Conservation (phyloP, 768 basidiomycete genomes). For the Psilocybe azurescens region DNA sequence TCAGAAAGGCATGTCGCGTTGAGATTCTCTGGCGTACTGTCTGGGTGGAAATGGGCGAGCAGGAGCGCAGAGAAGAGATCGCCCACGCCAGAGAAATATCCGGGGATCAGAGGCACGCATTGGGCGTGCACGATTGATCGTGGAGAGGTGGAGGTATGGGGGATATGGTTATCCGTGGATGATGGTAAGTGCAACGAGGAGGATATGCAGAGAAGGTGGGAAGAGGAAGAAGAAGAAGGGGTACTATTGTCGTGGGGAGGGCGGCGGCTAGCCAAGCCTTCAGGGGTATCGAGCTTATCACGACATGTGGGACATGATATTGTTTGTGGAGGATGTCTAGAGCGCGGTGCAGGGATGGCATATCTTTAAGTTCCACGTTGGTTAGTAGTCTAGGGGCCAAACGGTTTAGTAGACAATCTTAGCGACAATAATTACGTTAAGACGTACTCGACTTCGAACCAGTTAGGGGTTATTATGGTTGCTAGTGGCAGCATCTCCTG, state of each 20-base stretch:
- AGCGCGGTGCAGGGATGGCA: slow-evolving; percentile 68
- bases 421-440: neutral
- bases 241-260: slow-evolving; percentile 54
- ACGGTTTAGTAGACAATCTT: neutral
- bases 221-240: slow-evolving; percentile 34
- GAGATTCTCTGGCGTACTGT: slow-evolving; percentile 19
- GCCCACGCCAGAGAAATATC: slow-evolving; percentile 96
- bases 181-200: slow-evolving; percentile 53
- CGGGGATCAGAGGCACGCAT: slow-evolving; percentile 78
- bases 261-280: slow-evolving; percentile 60
- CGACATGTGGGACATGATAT: slow-evolving; percentile 82
- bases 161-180: slow-evolving; percentile 12
- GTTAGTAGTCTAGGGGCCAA: slow-evolving; percentile 69
- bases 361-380: slow-evolving; percentile 66
- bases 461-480: slow-evolving; percentile 95
- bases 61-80: slow-evolving; percentile 96
- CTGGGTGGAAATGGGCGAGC: slow-evolving; percentile 72
- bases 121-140: slow-evolving; percentile 65
- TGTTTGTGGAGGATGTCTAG: slow-evolving; percentile 76
- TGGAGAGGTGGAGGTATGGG: slow-evolving; percentile 3
- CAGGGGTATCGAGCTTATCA: slow-evolving; percentile 89
- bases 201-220: slow-evolving; percentile 80
- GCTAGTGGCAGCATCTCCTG: slow-evolving; percentile 79
- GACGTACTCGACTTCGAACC: slow-evolving; percentile 95
- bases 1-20: slow-evolving; percentile 48